phyloP scores from a whole-genome alignment of 768 basidiomycete species.

The Cytidiella melzeri region DNA sequence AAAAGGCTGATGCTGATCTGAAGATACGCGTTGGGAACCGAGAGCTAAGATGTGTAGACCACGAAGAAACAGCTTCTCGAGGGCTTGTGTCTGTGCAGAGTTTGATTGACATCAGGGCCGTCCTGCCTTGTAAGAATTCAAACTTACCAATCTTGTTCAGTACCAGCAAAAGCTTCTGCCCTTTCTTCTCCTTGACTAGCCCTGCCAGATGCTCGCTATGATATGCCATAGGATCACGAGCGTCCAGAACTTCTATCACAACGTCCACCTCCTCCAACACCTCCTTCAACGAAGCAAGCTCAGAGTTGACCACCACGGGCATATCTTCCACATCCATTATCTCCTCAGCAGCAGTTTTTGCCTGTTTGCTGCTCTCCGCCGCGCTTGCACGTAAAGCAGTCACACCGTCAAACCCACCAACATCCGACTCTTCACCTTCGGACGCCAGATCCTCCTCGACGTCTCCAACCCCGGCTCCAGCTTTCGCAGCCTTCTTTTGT shows the following conservation, averaged over 20 bases:
- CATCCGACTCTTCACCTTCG: constrained; percentile 14
- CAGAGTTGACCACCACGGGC: constrained; percentile 58
- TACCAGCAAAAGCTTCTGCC: constrained; percentile 53
- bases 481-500: constrained; percentile 48
- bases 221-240: constrained; percentile 71
- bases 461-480: constrained; percentile 19
- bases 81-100: constrained; percentile 65
- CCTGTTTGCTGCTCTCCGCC: constrained; percentile 17
- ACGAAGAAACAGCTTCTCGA: constrained; percentile 64
- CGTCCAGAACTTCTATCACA: constrained; percentile 76
- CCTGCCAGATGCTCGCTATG: constrained; percentile 63
- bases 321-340: constrained; percentile 47
- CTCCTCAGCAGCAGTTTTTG: constrained; percentile 19
- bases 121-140: not conserved
- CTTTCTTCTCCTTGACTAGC: constrained; percentile 31
- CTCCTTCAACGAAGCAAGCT: constrained; percentile 53
- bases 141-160: constrained; percentile 83
- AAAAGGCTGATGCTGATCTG: constrained; percentile 62
- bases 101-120: too few relatives aligned
- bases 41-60: constrained; percentile 57
- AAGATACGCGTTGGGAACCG: constrained; percentile 65
- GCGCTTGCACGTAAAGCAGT: constrained; percentile 23
- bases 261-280: constrained; percentile 78
- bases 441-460: constrained; percentile 26
- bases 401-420: constrained; percentile 37